A percentile compares a stretch with the other conserved stretches of the same genome.
phyloP scores from a whole-genome alignment of 2,329 filamentous ascomycete genomes.

The Neophaeococcomyces mojaviensis region DNA sequence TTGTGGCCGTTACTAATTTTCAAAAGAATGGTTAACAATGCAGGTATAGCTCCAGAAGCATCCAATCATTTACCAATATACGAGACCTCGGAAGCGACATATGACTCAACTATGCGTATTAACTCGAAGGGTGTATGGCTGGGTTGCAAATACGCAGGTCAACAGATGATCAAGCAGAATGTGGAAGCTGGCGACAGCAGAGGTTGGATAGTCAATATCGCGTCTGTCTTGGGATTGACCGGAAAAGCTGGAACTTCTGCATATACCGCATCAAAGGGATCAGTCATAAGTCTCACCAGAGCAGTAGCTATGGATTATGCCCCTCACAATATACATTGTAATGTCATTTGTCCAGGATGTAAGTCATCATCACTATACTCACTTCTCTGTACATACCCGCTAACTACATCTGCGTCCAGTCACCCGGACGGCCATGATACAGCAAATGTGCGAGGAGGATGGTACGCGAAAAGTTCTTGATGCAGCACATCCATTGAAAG shows the following conservation, averaged over 20 bases:
- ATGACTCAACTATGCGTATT: constrained; percentile 85
- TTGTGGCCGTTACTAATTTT: too few species aligned
- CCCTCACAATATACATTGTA: constrained; percentile 33
- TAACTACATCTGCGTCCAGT: too few species aligned
- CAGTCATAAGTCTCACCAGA: constrained; percentile 39
- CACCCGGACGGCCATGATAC: too few species aligned
- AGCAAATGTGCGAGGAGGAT: too few species aligned
- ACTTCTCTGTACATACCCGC: too few species aligned
- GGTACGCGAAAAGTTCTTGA: too few species aligned
- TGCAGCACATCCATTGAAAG: too few species aligned
- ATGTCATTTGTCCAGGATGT: constrained; percentile 35
- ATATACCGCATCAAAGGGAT: constrained; percentile 44
- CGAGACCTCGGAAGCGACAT: constrained; percentile 61
- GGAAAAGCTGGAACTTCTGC: constrained; percentile 6
- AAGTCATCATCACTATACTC: too few species aligned
- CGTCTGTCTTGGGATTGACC: constrained; percentile 14
- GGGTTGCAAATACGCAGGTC: constrained; percentile 81
- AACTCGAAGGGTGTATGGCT: constrained; percentile 97
- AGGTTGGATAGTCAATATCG: constrained; percentile 39
- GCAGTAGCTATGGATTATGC: constrained; percentile 37
- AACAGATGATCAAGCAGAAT: constrained; percentile 19
- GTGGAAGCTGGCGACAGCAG: constrained; percentile 6
- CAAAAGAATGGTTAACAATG: constrained; percentile 97
- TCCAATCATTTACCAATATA: constrained; percentile 13
- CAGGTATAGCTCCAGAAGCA: constrained; percentile 55